Conservation (phyloP, 805 yeast species). For the Teunomyces lycoperdinae region DNA sequence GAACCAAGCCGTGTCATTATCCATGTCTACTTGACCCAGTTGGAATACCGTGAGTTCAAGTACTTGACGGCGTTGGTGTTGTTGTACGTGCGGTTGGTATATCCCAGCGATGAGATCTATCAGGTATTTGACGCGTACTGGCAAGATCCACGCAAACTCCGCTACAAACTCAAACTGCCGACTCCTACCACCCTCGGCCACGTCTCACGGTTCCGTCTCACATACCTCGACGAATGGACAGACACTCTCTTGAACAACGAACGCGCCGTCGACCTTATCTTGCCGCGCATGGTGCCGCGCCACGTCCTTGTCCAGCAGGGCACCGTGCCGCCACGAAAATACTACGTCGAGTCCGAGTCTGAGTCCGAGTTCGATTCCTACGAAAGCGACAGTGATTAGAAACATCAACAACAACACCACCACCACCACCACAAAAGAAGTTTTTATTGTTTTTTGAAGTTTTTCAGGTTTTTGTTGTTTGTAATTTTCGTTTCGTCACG, state of each 20-base stretch:
- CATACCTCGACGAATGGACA: slow-evolving; percentile 69
- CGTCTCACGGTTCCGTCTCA: slow-evolving; percentile 29
- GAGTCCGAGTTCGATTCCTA: slow-evolving; percentile 12
- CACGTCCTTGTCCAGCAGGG: slow-evolving; percentile 42
- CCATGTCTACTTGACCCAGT: slow-evolving; percentile 52
- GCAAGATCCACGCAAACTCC: slow-evolving; percentile 67
- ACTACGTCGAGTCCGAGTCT: slow-evolving; percentile 17
- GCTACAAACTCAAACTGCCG: slow-evolving; percentile 35
- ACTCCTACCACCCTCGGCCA: not conserved
- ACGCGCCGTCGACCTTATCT: slow-evolving; percentile 67
- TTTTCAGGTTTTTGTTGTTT: not conserved
- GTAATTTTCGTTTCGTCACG: not conserved
- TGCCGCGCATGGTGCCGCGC: slow-evolving; percentile 59
- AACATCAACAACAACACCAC: not conserved
- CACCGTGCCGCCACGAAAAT: slow-evolving; percentile 36
- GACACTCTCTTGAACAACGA: slow-evolving; percentile 57
- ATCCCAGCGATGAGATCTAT: slow-evolving; percentile 41
- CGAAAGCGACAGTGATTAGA: slow-evolving; percentile 40
- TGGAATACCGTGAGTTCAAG: slow-evolving; percentile 57
- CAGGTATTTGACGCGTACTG: slow-evolving; percentile 51
- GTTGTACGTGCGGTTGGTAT: slow-evolving; percentile 56
- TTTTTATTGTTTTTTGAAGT: no score
- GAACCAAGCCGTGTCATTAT: slow-evolving; percentile 63
- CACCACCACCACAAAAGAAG: no score
- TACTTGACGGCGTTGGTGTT: slow-evolving; percentile 70